Percentiles rank a stretch among this genome's conserved stretches.
Conservation (phyloP, 2,329 filamentous ascomycete genomes). For the Aspergillus flavus region DNA sequence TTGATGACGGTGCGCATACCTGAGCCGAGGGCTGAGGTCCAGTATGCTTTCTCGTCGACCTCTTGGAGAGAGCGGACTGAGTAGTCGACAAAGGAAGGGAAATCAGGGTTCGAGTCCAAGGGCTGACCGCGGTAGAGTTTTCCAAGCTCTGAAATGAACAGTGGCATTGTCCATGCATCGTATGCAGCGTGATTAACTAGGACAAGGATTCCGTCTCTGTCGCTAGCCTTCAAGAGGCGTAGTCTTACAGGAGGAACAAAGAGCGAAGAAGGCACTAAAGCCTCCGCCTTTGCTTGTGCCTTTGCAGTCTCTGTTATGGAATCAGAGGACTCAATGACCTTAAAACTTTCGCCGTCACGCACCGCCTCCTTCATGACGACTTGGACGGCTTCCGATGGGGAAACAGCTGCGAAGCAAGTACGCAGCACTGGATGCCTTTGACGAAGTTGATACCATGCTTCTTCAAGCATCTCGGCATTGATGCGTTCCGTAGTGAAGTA, state of each 20-base stretch:
- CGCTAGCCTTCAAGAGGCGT: slow-evolving; percentile 28
- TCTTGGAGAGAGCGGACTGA: slow-evolving; percentile 23
- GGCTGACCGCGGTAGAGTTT: slow-evolving; percentile 26
- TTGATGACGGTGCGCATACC: slow-evolving; percentile 25
- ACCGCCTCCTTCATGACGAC: slow-evolving; percentile 31
- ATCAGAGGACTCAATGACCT: slow-evolving; percentile 19
- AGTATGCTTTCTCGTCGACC: slow-evolving; percentile 26
- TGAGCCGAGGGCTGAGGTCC: slow-evolving; percentile 22
- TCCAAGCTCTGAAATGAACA: slow-evolving; percentile 34
- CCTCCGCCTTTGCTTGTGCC: slow-evolving; percentile 26
- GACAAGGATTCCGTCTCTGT: slow-evolving; percentile 32
- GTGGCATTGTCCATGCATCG: slow-evolving; percentile 40
- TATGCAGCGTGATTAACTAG: slow-evolving; percentile 40
- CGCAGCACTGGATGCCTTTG: slow-evolving; percentile 36
- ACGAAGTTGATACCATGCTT: slow-evolving; percentile 34
- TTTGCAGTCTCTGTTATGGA: slow-evolving; percentile 20
- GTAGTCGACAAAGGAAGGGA: slow-evolving; percentile 27
- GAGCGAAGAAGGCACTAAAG: slow-evolving; percentile 30
- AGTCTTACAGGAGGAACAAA: slow-evolving; percentile 35
- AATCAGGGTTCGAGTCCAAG: slow-evolving; percentile 20
- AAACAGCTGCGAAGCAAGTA: slow-evolving; percentile 35
- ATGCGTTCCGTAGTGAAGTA: slow-evolving; percentile 29
- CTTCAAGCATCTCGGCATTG: slow-evolving; percentile 26
- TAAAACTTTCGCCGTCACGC: slow-evolving; percentile 24
- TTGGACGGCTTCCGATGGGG: slow-evolving; percentile 29